phyloP scores from a whole-genome alignment of 352 stramenopile species.

The Thalassiosira mediterranea region DNA sequence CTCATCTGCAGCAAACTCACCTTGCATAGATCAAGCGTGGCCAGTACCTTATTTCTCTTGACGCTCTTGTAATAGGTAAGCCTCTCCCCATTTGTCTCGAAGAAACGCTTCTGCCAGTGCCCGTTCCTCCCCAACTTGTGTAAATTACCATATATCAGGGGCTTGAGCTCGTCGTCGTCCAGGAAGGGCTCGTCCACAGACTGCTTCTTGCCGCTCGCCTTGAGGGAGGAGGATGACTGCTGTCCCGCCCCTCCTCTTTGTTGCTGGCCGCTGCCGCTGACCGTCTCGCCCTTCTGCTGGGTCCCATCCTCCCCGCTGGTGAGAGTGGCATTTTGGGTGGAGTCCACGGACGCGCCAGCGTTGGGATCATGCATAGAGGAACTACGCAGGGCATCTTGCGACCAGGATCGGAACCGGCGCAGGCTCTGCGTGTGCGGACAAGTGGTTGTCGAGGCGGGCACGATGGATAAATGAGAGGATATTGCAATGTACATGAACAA shows the following conservation, averaged over 20 bases:
- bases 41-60: conserved; percentile 90
- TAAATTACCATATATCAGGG: conserved; percentile 81
- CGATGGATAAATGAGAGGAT: too few relatives aligned
- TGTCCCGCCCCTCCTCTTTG: neutral
- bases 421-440: conserved; percentile 21
- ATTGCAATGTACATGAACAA: too few relatives aligned
- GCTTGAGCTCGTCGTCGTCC: conserved; percentile 52
- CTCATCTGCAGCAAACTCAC: conserved; percentile 22
- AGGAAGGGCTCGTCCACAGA: conserved; percentile 36
- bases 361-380: conserved; percentile 19
- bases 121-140: conserved; percentile 83
- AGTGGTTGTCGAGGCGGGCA: too few relatives aligned
- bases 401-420: conserved; percentile 50
- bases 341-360: conserved; percentile 40
- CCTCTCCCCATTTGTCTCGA: conserved; percentile 98
- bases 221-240: neutral
- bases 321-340: conserved; percentile 39
- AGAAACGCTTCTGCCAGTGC: conserved; percentile 96
- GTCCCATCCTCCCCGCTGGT: neutral
- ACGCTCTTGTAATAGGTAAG: conserved; percentile 97
- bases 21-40: conserved; percentile 66
- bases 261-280: neutral
- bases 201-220: neutral
- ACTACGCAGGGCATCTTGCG: conserved; percentile 30
- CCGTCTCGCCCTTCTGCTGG: neutral